Percentiles rank a stretch among this genome's conserved stretches.
These are phyloP conservation scores for Linnemannia exigua DNA, from an alignment of 192 early-diverging fungal species.

Conservation along the genomic window DNA sequence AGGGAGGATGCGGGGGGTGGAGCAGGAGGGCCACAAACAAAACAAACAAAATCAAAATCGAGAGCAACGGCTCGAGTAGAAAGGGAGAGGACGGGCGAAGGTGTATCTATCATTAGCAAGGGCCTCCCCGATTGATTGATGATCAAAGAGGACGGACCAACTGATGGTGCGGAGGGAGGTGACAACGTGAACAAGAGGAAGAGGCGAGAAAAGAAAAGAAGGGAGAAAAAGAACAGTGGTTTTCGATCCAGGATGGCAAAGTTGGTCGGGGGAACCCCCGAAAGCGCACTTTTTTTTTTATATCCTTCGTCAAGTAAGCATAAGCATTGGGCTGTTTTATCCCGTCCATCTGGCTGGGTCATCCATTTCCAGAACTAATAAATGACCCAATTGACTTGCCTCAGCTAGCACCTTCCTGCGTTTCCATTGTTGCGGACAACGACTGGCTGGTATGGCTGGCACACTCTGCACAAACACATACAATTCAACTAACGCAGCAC, in stretches of 20 bases:
- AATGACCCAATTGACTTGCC: neutral
- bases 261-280: neutral
- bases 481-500: neutral
- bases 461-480: neutral
- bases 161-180: no score
- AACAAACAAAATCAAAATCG: no score
- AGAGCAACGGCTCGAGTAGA: neutral
- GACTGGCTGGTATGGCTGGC: neutral
- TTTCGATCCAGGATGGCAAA: neutral
- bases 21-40: no score
- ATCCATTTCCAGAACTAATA: no score
- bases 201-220: neutral
- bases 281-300: neutral
- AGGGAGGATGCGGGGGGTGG: no score
- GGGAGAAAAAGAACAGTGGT: neutral
- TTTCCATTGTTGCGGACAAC: neutral
- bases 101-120: no score
- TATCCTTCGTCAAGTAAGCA: neutral
- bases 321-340: slow-evolving; percentile 2
- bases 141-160: neutral
- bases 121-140: neutral
- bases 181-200: neutral
- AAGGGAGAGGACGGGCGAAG: no score
- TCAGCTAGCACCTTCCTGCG: slow-evolving; percentile 2
- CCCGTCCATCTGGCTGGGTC: neutral